Base-by-base conservation (phyloP, 768 basidiomycete genomes). In the Lentinula sp. region DNA sequence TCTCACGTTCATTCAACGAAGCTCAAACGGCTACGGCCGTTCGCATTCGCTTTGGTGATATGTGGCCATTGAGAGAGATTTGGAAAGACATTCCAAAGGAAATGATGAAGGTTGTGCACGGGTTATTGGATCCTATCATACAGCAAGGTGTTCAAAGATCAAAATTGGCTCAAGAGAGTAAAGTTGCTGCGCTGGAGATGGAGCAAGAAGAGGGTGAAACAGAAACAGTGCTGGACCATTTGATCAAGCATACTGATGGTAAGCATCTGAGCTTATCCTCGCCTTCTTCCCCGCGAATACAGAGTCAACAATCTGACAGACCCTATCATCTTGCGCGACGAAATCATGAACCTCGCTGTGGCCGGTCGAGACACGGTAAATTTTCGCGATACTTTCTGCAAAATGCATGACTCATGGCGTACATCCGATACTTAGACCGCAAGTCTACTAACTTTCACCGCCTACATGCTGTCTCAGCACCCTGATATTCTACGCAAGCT, bases 161-260 rank as follows among this genome's bases (percentile, higher is more conserved):
- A 66, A 68, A 66, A 52, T 54, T 32, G 48, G 66, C 50, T 13
- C 55, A 60, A 33, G 23, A 56, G 33, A 42, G 48, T 12, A 28
- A 5, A 28, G 8, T 18, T 6, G 62, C 41, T 16, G 62, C 28
- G 28, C 28, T 63, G 6, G 66, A 64, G n/a, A 69, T 68, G 32
- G 66, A 60, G 39, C 74, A 72, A 48, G 81, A 81, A 42, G 74
- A 72, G 9, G 18, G 18, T n/a, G 76, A 77, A 59, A 81, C 75
- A 0, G 76, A 77, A 59, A 81, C 75, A 0, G 68, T 84, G 23
- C 67, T 85, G 64, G 81, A 82, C 57, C 81, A 84, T 69, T 65
- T 86, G 62, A 77, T 84, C n/a, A 76, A 78, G 39, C 76, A 76
- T 41, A 85, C 83, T 1, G 74, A 84, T 66, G 81, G 83, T 83